Evolutionary conservation across 495 filamentous ascomycete species (phyloP), one percentile per base, ranked within the genome.

Genomic region (Hyaloscypha bicolor): DNA sequence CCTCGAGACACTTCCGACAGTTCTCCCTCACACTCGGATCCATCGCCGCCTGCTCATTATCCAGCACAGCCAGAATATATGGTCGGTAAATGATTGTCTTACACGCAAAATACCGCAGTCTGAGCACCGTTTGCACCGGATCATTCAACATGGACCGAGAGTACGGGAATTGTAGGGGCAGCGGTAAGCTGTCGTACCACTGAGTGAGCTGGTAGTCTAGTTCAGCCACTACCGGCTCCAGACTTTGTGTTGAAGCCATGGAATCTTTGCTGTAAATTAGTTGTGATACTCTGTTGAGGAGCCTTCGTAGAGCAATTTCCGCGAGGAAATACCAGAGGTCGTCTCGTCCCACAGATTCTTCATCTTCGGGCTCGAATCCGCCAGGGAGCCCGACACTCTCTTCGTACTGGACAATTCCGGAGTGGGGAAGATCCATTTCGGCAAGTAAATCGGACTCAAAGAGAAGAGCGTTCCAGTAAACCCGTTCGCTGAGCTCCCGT

Each of bases 271-370:
- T 88, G 76, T 93, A 94, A 66, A 93, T 91, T 69, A 93, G 85
- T 75, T 93, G 89, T 77, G 87, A 91, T 70, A 93, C 91, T 57
- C 90, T 84, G 74, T 93, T 94, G 62, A 93, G 82, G 11, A 93
- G 84, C 64, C 91, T 82, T 57, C 90, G 86, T 12, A 94, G 77
- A 21, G 90, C 90, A 64, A 94, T 93, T 73, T 94, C 91, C 35
- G 90, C 90, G 64, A 93, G 77, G 73, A 93, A 93, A 74, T 94
- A 93, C 91, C 91, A 93, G 37, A 93, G 79, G 61, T 93, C 90
- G 68, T 93, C 91, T 59, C 87, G 85, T 12, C 90, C 88, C 6
- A 87, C 83, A 14, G 81, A 79, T 58, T 87, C 84, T 25, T 88
- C 85, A 30, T 87, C 86, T 63, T 80, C 60, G 64, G 87, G 86